These are phyloP conservation scores for Colletotrichum sp. DNA, from an alignment of 2,329 filamentous ascomycete genomes.

Conservation along the genomic window DNA sequence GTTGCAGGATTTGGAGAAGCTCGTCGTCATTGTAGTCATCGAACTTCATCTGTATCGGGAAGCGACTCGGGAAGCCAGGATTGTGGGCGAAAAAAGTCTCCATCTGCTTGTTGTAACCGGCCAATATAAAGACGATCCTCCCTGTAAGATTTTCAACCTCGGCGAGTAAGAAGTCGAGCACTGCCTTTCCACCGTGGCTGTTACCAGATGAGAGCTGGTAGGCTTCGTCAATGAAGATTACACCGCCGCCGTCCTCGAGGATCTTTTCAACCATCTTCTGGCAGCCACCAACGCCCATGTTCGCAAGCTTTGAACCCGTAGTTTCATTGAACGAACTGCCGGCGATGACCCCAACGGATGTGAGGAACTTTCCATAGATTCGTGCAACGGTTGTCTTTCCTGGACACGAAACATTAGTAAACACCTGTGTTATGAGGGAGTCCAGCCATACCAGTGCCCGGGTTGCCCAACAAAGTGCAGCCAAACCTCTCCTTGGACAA, in stretches of 20 bases:
- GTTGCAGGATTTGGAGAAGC: slow-evolving; percentile 64
- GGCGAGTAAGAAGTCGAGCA: slow-evolving; percentile 74
- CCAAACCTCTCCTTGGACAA: slow-evolving; percentile 66
- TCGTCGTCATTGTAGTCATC: slow-evolving; percentile 72
- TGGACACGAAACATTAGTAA: neutral
- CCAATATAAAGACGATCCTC: slow-evolving; percentile 74
- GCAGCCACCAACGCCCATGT: slow-evolving; percentile 62
- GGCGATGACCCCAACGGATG: slow-evolving; percentile 65
- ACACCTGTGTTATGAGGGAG: neutral
- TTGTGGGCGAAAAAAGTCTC: slow-evolving; percentile 79
- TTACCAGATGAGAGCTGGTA: slow-evolving; percentile 73
- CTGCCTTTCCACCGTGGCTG: slow-evolving; percentile 60
- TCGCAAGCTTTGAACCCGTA: slow-evolving; percentile 70
- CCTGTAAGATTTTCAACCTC: slow-evolving; percentile 76
- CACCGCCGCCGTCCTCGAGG: slow-evolving; percentile 65
- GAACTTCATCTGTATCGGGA: slow-evolving; percentile 71
- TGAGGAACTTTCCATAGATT: slow-evolving; percentile 70
- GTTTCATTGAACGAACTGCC: slow-evolving; percentile 68
- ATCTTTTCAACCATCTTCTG: slow-evolving; percentile 57
- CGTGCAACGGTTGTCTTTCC: slow-evolving; percentile 65
- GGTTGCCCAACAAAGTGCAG: slow-evolving; percentile 71
- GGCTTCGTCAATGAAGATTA: slow-evolving; percentile 80
- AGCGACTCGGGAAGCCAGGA: slow-evolving; percentile 71
- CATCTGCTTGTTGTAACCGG: slow-evolving; percentile 78
- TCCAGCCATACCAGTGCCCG: slow-evolving; percentile 66